A percentile compares a stretch with the other conserved stretches of the same genome.
These are phyloP conservation scores for Pinus albicaulis DNA, from an alignment of 75 land plant genomes.

Conservation along the genomic window DNA sequence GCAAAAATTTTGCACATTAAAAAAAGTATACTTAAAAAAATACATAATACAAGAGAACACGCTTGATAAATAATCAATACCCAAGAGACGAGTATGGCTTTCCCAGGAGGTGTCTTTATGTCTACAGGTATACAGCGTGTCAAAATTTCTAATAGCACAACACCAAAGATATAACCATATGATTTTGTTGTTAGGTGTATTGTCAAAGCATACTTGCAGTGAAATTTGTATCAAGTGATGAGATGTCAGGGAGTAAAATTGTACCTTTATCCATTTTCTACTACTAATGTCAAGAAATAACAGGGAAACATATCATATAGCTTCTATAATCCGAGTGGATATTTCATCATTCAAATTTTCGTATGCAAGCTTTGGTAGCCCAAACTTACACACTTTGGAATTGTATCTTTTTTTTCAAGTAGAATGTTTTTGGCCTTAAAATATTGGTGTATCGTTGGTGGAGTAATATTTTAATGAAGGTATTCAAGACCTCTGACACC, in stretches of 20 bases:
- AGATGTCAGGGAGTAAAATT: too few species aligned
- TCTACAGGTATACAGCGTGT: constrained; percentile 83
- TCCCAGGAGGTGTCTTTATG: constrained; percentile 65
- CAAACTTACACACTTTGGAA: constrained; percentile 78
- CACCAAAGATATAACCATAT: constrained; percentile 90
- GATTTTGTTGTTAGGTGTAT: constrained; percentile 89
- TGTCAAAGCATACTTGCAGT: constrained; percentile 74
- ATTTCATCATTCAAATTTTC: constrained; percentile 29
- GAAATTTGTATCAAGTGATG: too few species aligned
- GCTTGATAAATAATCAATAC: constrained; percentile 16
- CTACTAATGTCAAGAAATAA: too few species aligned
- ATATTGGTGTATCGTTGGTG: constrained; percentile 88
- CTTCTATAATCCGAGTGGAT: constrained; percentile 29
- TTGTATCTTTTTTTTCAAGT: constrained; percentile 33
- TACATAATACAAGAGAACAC: too few species aligned
- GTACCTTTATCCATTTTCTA: too few species aligned
- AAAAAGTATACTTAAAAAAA: too few species aligned
- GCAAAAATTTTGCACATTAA: too few species aligned
- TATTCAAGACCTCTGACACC: constrained; percentile 81
- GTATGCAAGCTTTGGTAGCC: constrained; percentile 27
- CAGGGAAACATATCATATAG: constrained; percentile 27
- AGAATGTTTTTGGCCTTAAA: constrained; percentile 44
- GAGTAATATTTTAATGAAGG: constrained; percentile 67
- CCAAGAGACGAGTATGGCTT: constrained; percentile 82
- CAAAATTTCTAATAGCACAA: constrained; percentile 77